These are phyloP conservation scores for Neurospora africana DNA, from an alignment of 495 filamentous ascomycete genomes.

Conservation along the genomic window DNA sequence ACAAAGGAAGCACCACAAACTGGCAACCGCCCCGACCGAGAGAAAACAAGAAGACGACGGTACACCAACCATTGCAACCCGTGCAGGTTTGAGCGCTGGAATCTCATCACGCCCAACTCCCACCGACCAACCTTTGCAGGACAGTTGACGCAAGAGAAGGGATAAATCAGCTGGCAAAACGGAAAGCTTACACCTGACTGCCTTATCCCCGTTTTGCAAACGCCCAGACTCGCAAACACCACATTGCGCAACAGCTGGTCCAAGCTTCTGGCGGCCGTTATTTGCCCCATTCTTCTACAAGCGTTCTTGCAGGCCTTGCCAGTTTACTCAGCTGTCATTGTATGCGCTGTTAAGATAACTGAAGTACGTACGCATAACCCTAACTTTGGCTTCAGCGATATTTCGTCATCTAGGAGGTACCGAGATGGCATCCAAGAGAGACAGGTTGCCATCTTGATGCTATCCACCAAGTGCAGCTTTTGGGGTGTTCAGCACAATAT, in stretches of 20 bases:
- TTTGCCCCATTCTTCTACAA: not conserved
- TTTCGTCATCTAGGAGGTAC: not conserved
- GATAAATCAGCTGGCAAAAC: not conserved
- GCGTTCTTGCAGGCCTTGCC: not conserved
- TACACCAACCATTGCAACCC: not conserved
- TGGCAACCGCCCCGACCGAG: not conserved
- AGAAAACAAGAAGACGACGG: not conserved
- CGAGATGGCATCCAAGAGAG: not conserved
- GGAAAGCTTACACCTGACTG: not conserved
- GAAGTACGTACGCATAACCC: not conserved
- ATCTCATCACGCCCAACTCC: not conserved
- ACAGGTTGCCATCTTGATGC: not conserved
- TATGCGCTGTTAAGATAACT: not conserved
- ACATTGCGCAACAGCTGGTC: not conserved
- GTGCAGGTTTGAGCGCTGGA: not conserved
- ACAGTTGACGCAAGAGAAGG: not conserved
- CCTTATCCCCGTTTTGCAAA: not conserved
- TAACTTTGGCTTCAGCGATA: not conserved
- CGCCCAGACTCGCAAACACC: not conserved
- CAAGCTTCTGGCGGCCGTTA: not conserved
- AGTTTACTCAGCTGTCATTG: not conserved
- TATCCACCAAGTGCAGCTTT: not conserved
- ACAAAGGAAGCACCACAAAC: not conserved
- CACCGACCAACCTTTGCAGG: not conserved
- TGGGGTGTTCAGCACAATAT: not conserved